Evolutionary conservation across 1,139 yeast genomes (phyloP), one percentile per base, ranked within the genome.

Genomic region (Scheffersomyces insectosa): DNA sequence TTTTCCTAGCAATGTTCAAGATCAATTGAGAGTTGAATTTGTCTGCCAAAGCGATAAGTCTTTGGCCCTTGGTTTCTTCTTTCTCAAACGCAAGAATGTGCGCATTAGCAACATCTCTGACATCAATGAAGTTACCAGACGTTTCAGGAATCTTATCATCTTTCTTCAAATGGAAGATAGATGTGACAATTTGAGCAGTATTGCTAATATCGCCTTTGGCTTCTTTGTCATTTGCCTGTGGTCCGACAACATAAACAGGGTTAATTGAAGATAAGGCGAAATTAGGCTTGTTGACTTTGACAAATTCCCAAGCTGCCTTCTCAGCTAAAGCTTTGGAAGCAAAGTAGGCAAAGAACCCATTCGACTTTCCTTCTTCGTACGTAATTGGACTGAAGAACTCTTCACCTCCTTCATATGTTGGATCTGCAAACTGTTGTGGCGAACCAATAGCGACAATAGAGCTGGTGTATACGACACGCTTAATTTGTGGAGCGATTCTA

Each of bases 281-380:
- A 23, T 58, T 60, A 11, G 78, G 75, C 3, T 65, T 63, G 30
- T 66, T 55, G 7, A 51, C 48, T 40, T 66, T 55, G 28, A 75
- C 60, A 48, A 76, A 80, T 3, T 77, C 72, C 82, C 86, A 78
- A 1, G 81, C 84, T 2, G 79, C 76, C 46, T 60, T 58, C 55
- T 80, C 85, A 14, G 83, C 80, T 44, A 70, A 67, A 62, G 68
- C 74, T 58, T 80, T 80, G 5, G 84, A 77, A 1, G 75, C 81
- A 47, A 63, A 48, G 60, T 80, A 80, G 6, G 77, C 83, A 27
- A 44, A 43, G 11, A 48, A 41, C 5, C 65, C 60, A 42, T 62
- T 54, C 15, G 48, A 42, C 37, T 54, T 55, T 37, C 67, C 67
- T 44, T 56, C 59, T 38, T 67, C 70, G 58, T 66, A 60, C 13